Base-by-base conservation (phyloP, 139 green algal genomes). In the Coccomyxa sp. region DNA sequence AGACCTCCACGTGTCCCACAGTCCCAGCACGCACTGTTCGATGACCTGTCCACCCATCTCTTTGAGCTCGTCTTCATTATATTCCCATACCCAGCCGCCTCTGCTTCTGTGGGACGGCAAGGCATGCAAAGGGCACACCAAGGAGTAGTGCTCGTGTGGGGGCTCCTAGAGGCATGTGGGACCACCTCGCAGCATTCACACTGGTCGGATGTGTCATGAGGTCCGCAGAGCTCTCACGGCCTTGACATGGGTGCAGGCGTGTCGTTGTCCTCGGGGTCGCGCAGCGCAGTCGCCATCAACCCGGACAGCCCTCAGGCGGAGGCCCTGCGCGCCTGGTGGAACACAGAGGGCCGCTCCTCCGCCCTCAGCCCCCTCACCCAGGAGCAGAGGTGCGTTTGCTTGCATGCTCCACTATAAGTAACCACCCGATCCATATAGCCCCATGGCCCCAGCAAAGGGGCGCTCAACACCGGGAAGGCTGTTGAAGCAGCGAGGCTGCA, bases 301-400 rank as follows among this genome's bases (percentile, higher is more conserved):
- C 90, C 92, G 31, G 81, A 89, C 7, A 69, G 64, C 31, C 58
- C 74, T 22, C 89, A 89, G 39, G 82, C 86, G 8, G 40, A 78
- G 5, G 77, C 77, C 34, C 82, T 97, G 71, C 64, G 76, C 29
- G 34, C 79, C 1, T 97, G 92, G 92, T 97, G 85, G 35, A 81
- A 84, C 18, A 41, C 73, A 37, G 78, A 83, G 3, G 91, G 91
- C 37, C 34, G 72, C 54, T 70, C 36, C 22, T 82, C 86, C 7
- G 35, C 81, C 31, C 82, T 88, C 9, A 72, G 50, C 2, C 77
- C 88, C 22, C 81, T 89, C n/a, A 90, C 89, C 8, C 88, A 92
- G 77, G 90, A 89, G 40, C 76, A 94, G 39, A 64, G 27, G 50
- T 64, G 50, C 50, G 50, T 22, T 31, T 22, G 18, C 27, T 22